Conservation (phyloP, 352 stramenopile genomes). For the Phytophthora litchii region DNA sequence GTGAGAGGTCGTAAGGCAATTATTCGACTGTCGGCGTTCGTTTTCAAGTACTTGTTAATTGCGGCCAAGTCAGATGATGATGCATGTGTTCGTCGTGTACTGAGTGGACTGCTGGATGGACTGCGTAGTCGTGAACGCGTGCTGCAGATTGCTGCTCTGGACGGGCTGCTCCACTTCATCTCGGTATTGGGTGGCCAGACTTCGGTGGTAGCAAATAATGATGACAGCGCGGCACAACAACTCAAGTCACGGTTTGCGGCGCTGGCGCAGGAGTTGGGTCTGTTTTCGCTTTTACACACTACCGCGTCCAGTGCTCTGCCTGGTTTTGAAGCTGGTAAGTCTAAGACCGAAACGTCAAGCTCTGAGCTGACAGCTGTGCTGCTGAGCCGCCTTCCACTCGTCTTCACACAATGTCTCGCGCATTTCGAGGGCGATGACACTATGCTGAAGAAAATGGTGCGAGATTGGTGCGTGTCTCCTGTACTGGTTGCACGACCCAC, state of each 20-base stretch:
- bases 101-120: constrained; percentile 69
- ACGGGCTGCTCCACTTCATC: constrained; percentile 79
- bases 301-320: constrained; percentile 58
- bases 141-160: constrained; percentile 74
- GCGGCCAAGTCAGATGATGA: constrained; percentile 47
- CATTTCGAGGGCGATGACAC: constrained; percentile 72
- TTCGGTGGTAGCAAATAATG: constrained; percentile 12
- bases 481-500: constrained; percentile 50
- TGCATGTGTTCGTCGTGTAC: constrained; percentile 52
- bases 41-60: constrained; percentile 79
- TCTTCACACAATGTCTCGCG: constrained; percentile 87
- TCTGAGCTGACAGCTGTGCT: constrained; percentile 49
- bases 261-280: constrained; percentile 70
- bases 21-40: constrained; percentile 72
- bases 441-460: constrained; percentile 69
- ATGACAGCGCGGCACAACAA: constrained; percentile 29
- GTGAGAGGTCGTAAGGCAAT: constrained; percentile 60
- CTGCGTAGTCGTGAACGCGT: constrained; percentile 66
- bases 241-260: constrained; percentile 52
- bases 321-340: constrained; percentile 13
- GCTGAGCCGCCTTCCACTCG: constrained; percentile 72
- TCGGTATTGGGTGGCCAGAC: constrained; percentile 43
- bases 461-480: constrained; percentile 70
- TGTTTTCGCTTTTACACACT: constrained; percentile 79
- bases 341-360: constrained; percentile 8